Conservation (phyloP, 2,329 filamentous ascomycete genomes). For the Hortaea werneckii region DNA sequence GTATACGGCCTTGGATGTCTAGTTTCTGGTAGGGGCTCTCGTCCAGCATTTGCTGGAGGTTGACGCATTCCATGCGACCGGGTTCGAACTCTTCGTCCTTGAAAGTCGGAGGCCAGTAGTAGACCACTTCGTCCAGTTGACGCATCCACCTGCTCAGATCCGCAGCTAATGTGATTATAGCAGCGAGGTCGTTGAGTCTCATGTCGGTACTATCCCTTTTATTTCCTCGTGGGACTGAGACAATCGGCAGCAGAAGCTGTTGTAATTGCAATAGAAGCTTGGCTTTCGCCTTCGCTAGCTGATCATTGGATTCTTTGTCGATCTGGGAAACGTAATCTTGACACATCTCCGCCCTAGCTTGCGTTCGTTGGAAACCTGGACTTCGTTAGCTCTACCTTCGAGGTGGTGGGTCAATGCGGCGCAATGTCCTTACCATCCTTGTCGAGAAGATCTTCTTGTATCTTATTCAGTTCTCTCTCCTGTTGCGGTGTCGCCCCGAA, state of each 20-base stretch:
- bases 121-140: slow-evolving; percentile 13
- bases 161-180: slow-evolving; percentile 13
- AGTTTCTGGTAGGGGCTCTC: slow-evolving; percentile 15
- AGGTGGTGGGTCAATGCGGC: not conserved
- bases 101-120: slow-evolving; percentile 22
- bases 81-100: slow-evolving; percentile 24
- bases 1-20: slow-evolving; percentile 6
- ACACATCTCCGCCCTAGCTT: slow-evolving; percentile 9
- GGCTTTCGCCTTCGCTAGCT: not conserved
- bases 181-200: not conserved
- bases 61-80: slow-evolving; percentile 18
- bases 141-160: slow-evolving; percentile 16
- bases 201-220: not conserved
- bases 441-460: slow-evolving; percentile 29
- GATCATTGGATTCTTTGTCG: not conserved
- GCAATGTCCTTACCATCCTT: slow-evolving; percentile 26
- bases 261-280: slow-evolving; percentile 6
- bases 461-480: slow-evolving; percentile 24
- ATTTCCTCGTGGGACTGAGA: not conserved
- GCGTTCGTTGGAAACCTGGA: slow-evolving; percentile 19
- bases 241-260: slow-evolving; percentile 7
- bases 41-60: slow-evolving; percentile 16
- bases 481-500: slow-evolving; percentile 16
- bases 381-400: not conserved
- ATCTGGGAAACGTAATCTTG: not conserved